Evolutionary conservation across 306 rosid genomes (phyloP).

Genomic region (Fagus sylvatica): DNA sequence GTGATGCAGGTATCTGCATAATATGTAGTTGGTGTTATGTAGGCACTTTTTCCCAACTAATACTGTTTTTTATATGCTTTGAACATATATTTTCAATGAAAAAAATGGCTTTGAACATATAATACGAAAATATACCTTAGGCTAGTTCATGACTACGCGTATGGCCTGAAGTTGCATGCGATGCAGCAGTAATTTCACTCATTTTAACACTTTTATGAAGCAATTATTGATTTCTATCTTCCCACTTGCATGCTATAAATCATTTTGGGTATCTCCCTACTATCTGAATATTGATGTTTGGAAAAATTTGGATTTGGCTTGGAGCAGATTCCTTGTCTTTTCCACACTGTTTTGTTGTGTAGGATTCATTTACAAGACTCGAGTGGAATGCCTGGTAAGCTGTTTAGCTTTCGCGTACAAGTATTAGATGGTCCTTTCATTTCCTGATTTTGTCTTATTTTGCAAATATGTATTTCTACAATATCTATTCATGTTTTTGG

Average conservation of each 20-base stretch:
- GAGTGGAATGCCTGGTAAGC: conserved; percentile 68
- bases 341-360: conserved; percentile 77
- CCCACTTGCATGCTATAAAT: conserved; percentile 23
- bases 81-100: not conserved
- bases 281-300: conserved; percentile 30
- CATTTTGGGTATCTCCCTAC: not conserved
- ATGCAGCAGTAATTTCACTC: not conserved
- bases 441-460: conserved; percentile 6
- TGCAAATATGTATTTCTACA: not conserved
- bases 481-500: conserved; percentile 5
- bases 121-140: not conserved
- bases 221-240: not conserved
- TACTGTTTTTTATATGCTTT: not conserved
- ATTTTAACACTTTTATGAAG: not conserved
- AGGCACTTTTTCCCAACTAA: not conserved
- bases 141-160: not conserved
- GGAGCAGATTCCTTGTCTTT: conserved; percentile 66
- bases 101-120: not conserved
- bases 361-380: conserved; percentile 83
- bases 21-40: not conserved
- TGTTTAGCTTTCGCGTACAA: conserved; percentile 13
- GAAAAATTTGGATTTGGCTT: conserved; percentile 30
- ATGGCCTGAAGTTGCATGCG: not conserved
- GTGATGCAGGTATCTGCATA: conserved; percentile 18
- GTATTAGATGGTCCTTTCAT: conserved; percentile 18